These are phyloP conservation scores for Ophiocordyceps camponoti-floridani DNA, from an alignment of 2,329 filamentous ascomycete species.

Conservation along the genomic window DNA sequence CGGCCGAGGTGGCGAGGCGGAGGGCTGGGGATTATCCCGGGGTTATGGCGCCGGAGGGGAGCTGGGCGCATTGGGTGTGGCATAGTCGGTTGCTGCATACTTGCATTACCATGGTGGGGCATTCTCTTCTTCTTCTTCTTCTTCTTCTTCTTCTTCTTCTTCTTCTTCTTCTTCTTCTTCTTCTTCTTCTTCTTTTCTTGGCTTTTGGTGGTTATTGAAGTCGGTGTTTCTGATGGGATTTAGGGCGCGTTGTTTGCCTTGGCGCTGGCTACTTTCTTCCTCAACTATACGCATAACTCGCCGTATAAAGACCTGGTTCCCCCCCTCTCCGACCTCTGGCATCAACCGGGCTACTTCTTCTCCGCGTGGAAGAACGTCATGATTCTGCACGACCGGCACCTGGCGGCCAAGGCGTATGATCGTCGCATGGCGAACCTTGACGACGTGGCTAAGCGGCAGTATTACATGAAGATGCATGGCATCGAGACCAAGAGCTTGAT, in stretches of 20 bases:
- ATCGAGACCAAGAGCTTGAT: slow-evolving; percentile 46
- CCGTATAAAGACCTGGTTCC: slow-evolving; percentile 69
- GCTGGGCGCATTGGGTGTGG: slow-evolving; percentile 71
- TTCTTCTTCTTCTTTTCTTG: not conserved
- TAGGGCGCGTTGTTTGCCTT: slow-evolving; percentile 51
- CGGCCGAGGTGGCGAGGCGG: slow-evolving; percentile 48
- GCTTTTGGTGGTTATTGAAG: not conserved
- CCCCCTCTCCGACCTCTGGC: slow-evolving; percentile 45
- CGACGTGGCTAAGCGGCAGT: slow-evolving; percentile 71
- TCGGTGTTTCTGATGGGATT: not conserved
- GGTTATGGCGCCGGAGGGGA: slow-evolving; percentile 71
- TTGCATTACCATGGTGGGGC: slow-evolving; percentile 65
- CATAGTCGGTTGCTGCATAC: slow-evolving; percentile 61
- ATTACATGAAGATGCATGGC: slow-evolving; percentile 76
- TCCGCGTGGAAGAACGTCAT: slow-evolving; percentile 53
- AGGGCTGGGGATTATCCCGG: slow-evolving; percentile 63
- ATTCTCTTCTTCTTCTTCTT: too few relatives aligned
- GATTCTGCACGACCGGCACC: slow-evolving; percentile 57
- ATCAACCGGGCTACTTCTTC: slow-evolving; percentile 51
- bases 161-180: not conserved
- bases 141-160: too few relatives aligned
- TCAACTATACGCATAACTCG: slow-evolving; percentile 64
- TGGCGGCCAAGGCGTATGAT: slow-evolving; percentile 49
- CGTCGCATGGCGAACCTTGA: slow-evolving; percentile 57
- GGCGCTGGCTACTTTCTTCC: slow-evolving; percentile 53